Evolutionary conservation across 306 rosid species (phyloP).

Genomic region (Prunus davidiana): DNA sequence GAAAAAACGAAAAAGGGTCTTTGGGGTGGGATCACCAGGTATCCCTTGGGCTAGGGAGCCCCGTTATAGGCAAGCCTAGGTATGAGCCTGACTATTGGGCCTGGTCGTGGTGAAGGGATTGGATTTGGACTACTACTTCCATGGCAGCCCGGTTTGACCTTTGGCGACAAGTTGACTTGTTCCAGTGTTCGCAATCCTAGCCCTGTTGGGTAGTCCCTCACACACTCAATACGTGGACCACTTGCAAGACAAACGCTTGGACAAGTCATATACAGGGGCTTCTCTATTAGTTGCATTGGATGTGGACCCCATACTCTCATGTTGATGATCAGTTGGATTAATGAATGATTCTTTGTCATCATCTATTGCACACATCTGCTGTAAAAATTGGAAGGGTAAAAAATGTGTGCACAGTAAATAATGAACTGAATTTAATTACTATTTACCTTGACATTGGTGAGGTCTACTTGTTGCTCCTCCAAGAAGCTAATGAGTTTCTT

Average conservation of each 20-base stretch:
- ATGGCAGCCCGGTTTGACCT: no score
- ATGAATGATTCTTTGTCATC: constrained; percentile 10
- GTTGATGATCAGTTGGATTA: constrained; percentile 5
- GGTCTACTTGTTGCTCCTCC: constrained; percentile 35
- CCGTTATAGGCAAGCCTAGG: constrained; percentile 45
- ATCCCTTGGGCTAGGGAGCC: constrained; percentile 43
- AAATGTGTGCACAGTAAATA: background rate
- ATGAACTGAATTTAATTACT: background rate
- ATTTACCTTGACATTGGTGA: constrained; percentile 41
- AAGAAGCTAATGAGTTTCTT: constrained; percentile 42
- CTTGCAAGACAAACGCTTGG: constrained; percentile 39
- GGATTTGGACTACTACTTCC: constrained; percentile 7
- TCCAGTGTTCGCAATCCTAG: background rate
- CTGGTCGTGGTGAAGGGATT: constrained; percentile 45
- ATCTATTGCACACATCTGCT: constrained; percentile 16
- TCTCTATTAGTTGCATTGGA: background rate
- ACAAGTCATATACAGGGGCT: constrained; percentile 25
- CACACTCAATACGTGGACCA: constrained; percentile 45
- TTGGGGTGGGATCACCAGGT: no score
- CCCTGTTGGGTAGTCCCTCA: constrained; percentile 39
- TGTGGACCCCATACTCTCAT: background rate
- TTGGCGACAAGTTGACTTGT: no score
- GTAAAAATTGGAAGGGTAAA: no score
- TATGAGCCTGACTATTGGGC: constrained; percentile 38
- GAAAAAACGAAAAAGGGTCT: no score